A percentile compares a stretch with the other conserved stretches of the same genome.
These are phyloP conservation scores for Penicillium coffeae DNA, from an alignment of 495 filamentous ascomycete species.

Conservation along the genomic window DNA sequence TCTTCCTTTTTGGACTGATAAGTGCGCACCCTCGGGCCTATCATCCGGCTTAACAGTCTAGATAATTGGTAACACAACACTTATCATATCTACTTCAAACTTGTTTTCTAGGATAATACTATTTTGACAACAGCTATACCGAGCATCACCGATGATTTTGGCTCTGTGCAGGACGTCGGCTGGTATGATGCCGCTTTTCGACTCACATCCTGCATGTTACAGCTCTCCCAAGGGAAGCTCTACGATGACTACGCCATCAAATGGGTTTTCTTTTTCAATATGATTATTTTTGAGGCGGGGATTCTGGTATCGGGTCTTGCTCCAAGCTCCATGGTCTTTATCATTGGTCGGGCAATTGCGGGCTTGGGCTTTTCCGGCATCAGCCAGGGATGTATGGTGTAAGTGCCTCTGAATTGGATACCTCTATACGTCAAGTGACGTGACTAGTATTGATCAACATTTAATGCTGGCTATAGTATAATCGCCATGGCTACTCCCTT, in stretches of 20 bases:
- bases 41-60: too few relatives aligned
- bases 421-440: too few relatives aligned
- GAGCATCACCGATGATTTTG: not conserved
- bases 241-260: not conserved
- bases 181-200: not conserved
- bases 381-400: not conserved
- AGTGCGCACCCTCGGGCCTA: too few relatives aligned
- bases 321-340: not conserved
- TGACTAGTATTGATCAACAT: too few relatives aligned
- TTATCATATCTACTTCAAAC: not conserved
- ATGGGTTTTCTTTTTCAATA: not conserved
- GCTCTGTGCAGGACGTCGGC: not conserved
- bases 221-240: not conserved
- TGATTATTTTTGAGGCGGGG: not conserved
- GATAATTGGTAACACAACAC: too few relatives aligned
- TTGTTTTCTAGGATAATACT: not conserved
- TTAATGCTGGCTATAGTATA: not conserved
- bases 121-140: not conserved
- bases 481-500: too few relatives aligned
- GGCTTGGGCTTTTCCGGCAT: not conserved
- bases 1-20: too few relatives aligned
- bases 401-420: too few relatives aligned
- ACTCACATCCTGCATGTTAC: not conserved
- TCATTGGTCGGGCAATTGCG: not conserved
- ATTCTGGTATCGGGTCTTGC: not conserved